Percentiles rank a stretch among this genome's conserved stretches.
Conservation (phyloP, 805 yeast genomes). For the Kurtzmaniella cleridarum region DNA sequence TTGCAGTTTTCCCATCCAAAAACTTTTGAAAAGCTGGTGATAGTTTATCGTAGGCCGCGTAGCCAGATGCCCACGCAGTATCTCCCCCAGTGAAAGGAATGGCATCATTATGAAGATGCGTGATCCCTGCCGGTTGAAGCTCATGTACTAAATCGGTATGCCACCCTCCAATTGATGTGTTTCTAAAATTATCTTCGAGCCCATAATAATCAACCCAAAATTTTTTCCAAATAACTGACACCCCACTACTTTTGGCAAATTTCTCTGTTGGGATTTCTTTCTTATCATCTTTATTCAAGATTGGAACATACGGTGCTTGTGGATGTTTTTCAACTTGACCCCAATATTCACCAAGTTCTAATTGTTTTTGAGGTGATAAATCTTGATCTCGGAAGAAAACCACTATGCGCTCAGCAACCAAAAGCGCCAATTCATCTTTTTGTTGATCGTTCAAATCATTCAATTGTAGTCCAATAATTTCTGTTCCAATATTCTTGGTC, state of each 20-base stretch:
- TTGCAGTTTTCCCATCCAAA: conserved; percentile 40
- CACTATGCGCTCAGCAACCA: conserved; percentile 46
- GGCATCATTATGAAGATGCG: conserved; percentile 48
- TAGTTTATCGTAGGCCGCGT: conserved; percentile 47
- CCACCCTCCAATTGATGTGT: conserved; percentile 28
- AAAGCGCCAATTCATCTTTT: conserved; percentile 42
- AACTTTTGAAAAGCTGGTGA: conserved; percentile 43
- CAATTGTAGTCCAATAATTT: conserved; percentile 42
- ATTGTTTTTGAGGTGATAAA: conserved; percentile 37
- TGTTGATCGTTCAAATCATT: conserved; percentile 38
- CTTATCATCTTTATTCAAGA: conserved; percentile 12
- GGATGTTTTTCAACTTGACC: conserved; percentile 42
- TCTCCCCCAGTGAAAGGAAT: conserved; percentile 50
- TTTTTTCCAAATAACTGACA: conserved; percentile 28
- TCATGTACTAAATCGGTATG: conserved; percentile 55
- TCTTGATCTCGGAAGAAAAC: conserved; percentile 48
- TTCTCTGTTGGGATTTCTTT: conserved; percentile 10
- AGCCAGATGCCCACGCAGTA: conserved; percentile 47
- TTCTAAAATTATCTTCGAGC: conserved; percentile 17
- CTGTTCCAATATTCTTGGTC: conserved; percentile 46
- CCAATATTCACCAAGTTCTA: conserved; percentile 40
- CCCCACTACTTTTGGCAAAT: conserved; percentile 14
- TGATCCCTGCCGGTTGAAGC: conserved; percentile 50
- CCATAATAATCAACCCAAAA: conserved; percentile 12
- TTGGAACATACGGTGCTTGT: conserved; percentile 22